Evolutionary conservation across 176 grass and related monocot species (phyloP).

Genomic region (Triticum monococcum): DNA sequence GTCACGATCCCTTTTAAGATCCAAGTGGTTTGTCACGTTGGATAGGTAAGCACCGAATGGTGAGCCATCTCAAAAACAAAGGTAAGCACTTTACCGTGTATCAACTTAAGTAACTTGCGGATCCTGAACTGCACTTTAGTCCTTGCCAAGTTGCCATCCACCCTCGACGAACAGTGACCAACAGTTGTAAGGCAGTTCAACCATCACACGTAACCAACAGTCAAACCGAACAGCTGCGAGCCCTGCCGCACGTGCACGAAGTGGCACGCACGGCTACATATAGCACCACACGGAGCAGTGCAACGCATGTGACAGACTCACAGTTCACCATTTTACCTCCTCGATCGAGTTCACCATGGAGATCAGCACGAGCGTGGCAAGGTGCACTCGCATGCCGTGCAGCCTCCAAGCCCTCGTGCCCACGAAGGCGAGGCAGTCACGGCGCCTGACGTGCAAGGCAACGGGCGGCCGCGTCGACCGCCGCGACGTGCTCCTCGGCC

Average conservation of each 20-base stretch:
- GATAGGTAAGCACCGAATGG: neutral
- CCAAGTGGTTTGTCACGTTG: neutral
- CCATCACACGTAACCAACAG: neutral
- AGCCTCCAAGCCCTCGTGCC: slow-evolving; percentile 13
- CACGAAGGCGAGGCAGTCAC: neutral
- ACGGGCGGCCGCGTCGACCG: slow-evolving; percentile 33
- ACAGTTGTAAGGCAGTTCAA: neutral
- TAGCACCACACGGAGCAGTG: neutral
- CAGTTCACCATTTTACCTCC: neutral
- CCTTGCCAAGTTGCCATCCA: neutral
- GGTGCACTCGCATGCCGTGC: slow-evolving; percentile 2
- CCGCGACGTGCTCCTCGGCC: slow-evolving; percentile 59
- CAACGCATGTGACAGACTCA: neutral
- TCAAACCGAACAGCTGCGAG: neutral
- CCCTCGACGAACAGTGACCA: neutral
- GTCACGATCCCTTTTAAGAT: neutral
- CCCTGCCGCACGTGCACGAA: no score
- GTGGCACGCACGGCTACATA: neutral
- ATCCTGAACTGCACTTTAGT: neutral
- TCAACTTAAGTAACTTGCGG: neutral
- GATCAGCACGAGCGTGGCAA: neutral
- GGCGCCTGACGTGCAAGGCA: slow-evolving; percentile 32
- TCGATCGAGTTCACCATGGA: slow-evolving; percentile 17
- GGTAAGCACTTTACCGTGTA: neutral
- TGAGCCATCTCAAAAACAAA: neutral